Evolutionary conservation across 2,329 filamentous ascomycete genomes (phyloP).

Genomic region (Curvularia sp.): DNA sequence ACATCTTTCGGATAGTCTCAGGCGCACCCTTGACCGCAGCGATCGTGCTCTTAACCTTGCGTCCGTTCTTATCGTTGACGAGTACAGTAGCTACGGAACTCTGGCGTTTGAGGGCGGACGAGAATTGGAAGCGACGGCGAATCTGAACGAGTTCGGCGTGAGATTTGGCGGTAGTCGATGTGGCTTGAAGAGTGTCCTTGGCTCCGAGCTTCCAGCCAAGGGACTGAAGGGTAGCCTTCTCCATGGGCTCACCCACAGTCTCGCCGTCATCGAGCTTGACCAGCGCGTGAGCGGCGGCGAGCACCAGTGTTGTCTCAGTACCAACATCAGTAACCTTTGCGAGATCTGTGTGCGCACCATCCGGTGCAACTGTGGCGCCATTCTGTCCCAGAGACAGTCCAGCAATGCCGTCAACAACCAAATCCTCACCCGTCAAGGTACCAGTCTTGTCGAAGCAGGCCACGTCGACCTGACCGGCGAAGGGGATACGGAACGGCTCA

Average conservation of each 20-base stretch:
- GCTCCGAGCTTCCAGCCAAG: constrained; percentile 92
- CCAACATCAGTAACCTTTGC: constrained; percentile 73
- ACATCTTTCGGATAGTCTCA: constrained; percentile 95
- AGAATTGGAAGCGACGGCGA: constrained; percentile 97
- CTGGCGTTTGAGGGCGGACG: constrained; percentile 92
- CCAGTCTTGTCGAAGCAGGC: constrained; percentile 99
- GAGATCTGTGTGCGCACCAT: constrained; percentile 84
- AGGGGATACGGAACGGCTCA: constrained; percentile 97
- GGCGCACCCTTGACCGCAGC: constrained; percentile 96
- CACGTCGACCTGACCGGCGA: constrained; percentile 91
- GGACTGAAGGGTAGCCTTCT: constrained; percentile 89
- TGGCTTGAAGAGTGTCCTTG: constrained; percentile 82
- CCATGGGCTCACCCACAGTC: constrained; percentile 97
- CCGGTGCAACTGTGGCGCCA: constrained; percentile 71
- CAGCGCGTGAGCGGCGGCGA: constrained; percentile 92
- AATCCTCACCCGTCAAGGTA: constrained; percentile 92
- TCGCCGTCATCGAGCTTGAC: constrained; percentile 97
- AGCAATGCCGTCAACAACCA: constrained; percentile 96
- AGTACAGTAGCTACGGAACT: constrained; percentile 89
- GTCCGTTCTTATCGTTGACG: constrained; percentile 72
- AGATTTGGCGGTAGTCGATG: constrained; percentile 60
- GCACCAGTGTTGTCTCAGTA: constrained; percentile 86
- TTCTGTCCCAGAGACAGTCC: constrained; percentile 77
- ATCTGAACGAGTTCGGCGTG: constrained; percentile 82
- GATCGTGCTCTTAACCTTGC: constrained; percentile 84